Conservation (phyloP, 1,284 basidiomycete genomes). For the Apiotrichum akiyoshidainum region DNA sequence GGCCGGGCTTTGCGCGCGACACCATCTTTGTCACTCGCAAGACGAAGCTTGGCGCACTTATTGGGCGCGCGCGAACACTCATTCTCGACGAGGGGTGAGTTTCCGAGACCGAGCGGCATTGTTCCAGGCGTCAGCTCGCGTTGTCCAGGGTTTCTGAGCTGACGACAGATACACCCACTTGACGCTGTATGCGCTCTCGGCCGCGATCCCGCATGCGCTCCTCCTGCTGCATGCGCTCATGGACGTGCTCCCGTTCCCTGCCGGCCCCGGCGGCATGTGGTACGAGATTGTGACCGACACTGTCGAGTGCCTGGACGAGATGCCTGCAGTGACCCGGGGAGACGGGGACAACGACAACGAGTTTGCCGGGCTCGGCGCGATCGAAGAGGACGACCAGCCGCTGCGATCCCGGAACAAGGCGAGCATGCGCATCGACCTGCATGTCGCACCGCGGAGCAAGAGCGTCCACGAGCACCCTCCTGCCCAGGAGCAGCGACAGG, state of each 20-base stretch:
- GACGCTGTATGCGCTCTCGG: conserved; percentile 75
- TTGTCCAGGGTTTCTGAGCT: too few species aligned
- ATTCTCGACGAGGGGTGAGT: conserved; percentile 82
- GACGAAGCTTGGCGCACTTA: conserved; percentile 67
- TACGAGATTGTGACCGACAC: conserved; percentile 71
- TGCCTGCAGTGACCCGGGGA: conserved; percentile 39
- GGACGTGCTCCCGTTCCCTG: conserved; percentile 65
- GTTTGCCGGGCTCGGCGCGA: conserved; percentile 11
- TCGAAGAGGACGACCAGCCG: conserved; percentile 5
- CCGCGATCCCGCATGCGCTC: conserved; percentile 78
- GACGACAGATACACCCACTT: conserved; percentile 65
- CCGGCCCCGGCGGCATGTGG: conserved; percentile 58
- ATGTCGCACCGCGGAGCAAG: conserved; percentile 1
- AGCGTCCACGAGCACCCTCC: background rate
- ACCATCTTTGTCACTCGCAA: conserved; percentile 76
- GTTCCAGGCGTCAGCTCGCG: too few species aligned
- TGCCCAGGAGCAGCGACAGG: too few species aligned
- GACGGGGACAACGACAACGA: conserved; percentile 11
- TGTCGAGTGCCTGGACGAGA: conserved; percentile 71
- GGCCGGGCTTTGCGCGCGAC: conserved; percentile 60
- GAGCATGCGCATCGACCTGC: conserved; percentile 7
- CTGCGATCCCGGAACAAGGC: conserved; percentile 8
- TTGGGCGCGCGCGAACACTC: conserved; percentile 69
- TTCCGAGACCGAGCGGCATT: conserved; percentile 53
- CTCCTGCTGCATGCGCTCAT: conserved; percentile 70